Evolutionary conservation across 2,329 filamentous ascomycete genomes (phyloP), one percentile per base, ranked within the genome.

Genomic region (Monilinia polystroma): DNA sequence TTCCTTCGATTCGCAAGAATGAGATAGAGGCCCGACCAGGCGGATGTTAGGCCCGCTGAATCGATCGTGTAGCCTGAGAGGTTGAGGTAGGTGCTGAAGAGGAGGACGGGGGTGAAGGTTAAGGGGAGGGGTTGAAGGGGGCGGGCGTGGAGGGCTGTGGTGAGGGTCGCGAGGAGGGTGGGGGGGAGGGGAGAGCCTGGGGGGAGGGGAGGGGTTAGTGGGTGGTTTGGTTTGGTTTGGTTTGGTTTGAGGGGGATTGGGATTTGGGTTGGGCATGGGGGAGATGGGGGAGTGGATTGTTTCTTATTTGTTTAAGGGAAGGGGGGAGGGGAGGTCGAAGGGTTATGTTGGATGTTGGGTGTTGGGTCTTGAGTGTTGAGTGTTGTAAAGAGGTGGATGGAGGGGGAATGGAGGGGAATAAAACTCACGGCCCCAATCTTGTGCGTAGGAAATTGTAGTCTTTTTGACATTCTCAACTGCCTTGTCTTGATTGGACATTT

Each of bases 21-120:
- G n/a, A 88, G 78, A 72, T 90, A 90, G 52, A 89, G 74, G 0
- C 85, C 86, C 43, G 85, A 88, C 85, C 87, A 88, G 0, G 87
- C 86, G 11, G 86, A 85, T 23, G 83, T 86, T 6, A 88, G 80
- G 7, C 87, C 87, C 0, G 87, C 87, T 26, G 82, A 81, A 73
- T 90, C 88, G 59, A 83, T 84, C 74, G 85, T 84, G 78, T 84
- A 89, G 68, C 82, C 82, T 69, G 82, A 82, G 41, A 90, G 73
- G 74, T 90, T 90, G 55, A 90, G 79, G 74, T 90, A 90, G 67
- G 84, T 85, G 63, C 84, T 84, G 78, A 90, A 88, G 67, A 90
- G 81, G 3, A 90, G 81, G 66, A 88, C 79, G 2, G 87, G 87
- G 5, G 87, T 84, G 75, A 90, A 90, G 70, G 88, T 77, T 83